Conservation (phyloP, 257 asterid genomes). For the Hygrophila difformis region DNA sequence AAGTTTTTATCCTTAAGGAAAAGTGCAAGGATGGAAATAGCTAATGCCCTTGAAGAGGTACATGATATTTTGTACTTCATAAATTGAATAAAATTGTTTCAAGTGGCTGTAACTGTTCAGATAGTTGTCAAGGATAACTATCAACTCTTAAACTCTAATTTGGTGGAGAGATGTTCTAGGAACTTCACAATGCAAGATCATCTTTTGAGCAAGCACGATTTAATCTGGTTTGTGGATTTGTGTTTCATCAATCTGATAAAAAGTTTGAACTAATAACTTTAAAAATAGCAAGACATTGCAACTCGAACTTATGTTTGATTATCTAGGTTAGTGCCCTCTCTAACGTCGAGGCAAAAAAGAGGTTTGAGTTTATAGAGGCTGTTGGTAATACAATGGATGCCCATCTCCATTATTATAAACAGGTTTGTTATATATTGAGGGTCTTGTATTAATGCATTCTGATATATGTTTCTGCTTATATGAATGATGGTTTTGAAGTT, state of each 20-base stretch:
- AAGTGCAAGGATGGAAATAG: slow-evolving; percentile 80
- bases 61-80: slow-evolving; percentile 18
- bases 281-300: slow-evolving; percentile 12
- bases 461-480: slow-evolving; percentile 8
- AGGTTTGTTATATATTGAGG: slow-evolving; percentile 33
- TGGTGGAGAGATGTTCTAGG: slow-evolving; percentile 98
- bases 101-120: slow-evolving; percentile 29
- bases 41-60: slow-evolving; percentile 84
- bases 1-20: slow-evolving; percentile 81
- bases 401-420: slow-evolving; percentile 78
- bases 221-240: slow-evolving; percentile 55
- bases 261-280: no score
- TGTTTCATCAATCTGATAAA: not conserved
- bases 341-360: slow-evolving; percentile 85
- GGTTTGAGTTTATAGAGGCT: slow-evolving; percentile 80
- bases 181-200: slow-evolving; percentile 82
- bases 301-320: slow-evolving; percentile 16
- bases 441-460: slow-evolving; percentile 2
- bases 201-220: slow-evolving; percentile 88
- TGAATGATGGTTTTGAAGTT: slow-evolving; percentile 23
- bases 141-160: slow-evolving; percentile 64
- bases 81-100: slow-evolving; percentile 11
- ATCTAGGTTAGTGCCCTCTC: slow-evolving; percentile 80
- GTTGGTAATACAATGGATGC: slow-evolving; percentile 84
- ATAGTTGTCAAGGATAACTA: slow-evolving; percentile 56